Evolutionary conservation across 345 rosid species (phyloP).

Genomic region (Boechera divaricarpa): DNA sequence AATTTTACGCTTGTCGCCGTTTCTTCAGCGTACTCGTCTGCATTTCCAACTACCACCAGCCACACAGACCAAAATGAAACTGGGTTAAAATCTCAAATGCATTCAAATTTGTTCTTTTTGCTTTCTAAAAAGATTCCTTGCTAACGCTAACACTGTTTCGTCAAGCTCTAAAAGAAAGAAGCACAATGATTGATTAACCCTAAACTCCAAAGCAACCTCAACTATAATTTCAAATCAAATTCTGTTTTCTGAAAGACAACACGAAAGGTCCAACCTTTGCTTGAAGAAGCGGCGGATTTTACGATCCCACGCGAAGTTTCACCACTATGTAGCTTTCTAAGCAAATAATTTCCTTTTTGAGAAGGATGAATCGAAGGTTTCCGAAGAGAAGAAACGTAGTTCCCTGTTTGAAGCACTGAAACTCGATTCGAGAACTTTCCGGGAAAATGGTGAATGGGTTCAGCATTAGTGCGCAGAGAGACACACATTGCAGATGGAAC

Average conservation of each 20-base stretch:
- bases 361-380: slow-evolving; percentile 26
- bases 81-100: neutral
- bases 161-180: slow-evolving; percentile 6
- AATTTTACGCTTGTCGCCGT: slow-evolving; percentile 71
- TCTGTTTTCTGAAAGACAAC: neutral
- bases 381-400: slow-evolving; percentile 30
- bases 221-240: neutral
- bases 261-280: slow-evolving; percentile 39
- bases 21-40: slow-evolving; percentile 60
- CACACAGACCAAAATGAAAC: slow-evolving; percentile 20
- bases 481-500: slow-evolving; percentile 44
- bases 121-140: neutral
- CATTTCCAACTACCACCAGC: slow-evolving; percentile 61
- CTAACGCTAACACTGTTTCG: slow-evolving; percentile 1
- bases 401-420: slow-evolving; percentile 23
- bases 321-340: slow-evolving; percentile 17
- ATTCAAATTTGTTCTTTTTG: neutral
- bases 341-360: neutral
- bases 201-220: neutral
- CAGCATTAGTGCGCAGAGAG: slow-evolving; percentile 35
- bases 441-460: slow-evolving; percentile 28
- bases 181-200: slow-evolving; percentile 3
- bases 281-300: slow-evolving; percentile 56
- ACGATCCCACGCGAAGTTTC: slow-evolving; percentile 34
- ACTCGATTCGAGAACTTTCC: slow-evolving; percentile 22